Percentiles rank a stretch among this genome's conserved stretches.
phyloP scores from a whole-genome alignment of 176 grass and related monocot genomes.

The Lolium multiflorum region DNA sequence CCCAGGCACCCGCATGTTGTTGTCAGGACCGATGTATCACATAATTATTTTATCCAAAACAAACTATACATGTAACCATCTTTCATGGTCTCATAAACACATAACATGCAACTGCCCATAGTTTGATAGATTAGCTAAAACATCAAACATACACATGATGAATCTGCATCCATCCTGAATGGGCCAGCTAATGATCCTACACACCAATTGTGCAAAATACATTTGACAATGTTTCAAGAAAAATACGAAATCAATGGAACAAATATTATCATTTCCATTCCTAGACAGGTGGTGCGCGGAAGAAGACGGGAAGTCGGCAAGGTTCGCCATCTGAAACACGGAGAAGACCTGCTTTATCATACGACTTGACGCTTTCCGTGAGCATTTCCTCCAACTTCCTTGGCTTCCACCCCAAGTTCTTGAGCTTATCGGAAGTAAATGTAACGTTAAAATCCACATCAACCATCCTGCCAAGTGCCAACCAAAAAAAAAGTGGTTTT shows the following conservation, averaged over 20 bases:
- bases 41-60: too few species aligned
- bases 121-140: background rate
- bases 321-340: background rate
- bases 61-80: too few species aligned
- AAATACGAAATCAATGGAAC: background rate
- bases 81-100: background rate
- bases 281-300: background rate
- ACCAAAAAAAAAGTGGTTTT: background rate
- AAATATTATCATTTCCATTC: background rate
- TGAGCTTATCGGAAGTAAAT: conserved; percentile 38
- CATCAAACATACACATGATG: background rate
- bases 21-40: too few species aligned
- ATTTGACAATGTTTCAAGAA: background rate
- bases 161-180: background rate
- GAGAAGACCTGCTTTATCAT: conserved; percentile 1
- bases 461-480: background rate
- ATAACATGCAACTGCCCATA: background rate
- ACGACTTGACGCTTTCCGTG: conserved; percentile 19
- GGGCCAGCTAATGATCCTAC: background rate
- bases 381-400: conserved; percentile 35
- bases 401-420: conserved; percentile 47
- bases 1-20: too few species aligned
- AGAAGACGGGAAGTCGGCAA: background rate
- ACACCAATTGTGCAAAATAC: background rate
- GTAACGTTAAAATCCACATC: background rate